Base-by-base conservation (phyloP, 108 stramenopile genomes). In the Bacterosira constricta region DNA sequence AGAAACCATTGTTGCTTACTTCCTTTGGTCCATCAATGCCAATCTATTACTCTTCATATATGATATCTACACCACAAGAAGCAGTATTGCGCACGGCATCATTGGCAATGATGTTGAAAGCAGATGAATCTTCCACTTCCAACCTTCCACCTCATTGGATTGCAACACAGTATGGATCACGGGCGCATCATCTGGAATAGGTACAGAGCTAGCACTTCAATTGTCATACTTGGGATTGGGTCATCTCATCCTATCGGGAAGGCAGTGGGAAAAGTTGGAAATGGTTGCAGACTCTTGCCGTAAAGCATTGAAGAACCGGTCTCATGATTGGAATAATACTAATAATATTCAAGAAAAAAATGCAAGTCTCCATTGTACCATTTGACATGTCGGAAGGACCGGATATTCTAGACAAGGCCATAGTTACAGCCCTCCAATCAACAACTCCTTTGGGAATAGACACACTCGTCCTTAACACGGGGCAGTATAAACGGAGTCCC, bases 151-250 rank as follows among this genome's bases (percentile, higher is more conserved):
- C 3, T 0, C 34, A 13, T 32, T 68, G 10, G 77, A 73, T 42
- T 65, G 78, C n/a, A 86, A 86, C 50, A 71, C 63, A 8, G 64
- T 90, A 11, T 86, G 85, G 89, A 83, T 90, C 13, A 81, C 84
- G 32, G 89, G 89, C 11, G 86, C 84, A 11, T 86, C 85, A 25
- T 79, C 77, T 58, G 89, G 89, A n/a, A 87, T 90, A 30, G 89
- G 89, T 0, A 63, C 66, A 11, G 83, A 90, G 54, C 50, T 90
- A 44, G 85, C 86, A 13, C 15, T 71, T 1, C 75, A 80, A 49
- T 34, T 85, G 35, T 54, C 81, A 23, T 29, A 11, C 30, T 39
- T 64, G 27, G 53, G 67, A 20, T 77, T 58, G n/a, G 35, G 30
- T 1, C 63, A 64, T 50, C 27, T 90, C 20, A 90, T 90, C 62